These are phyloP conservation scores for Sanguinoderma infundibulare DNA, from an alignment of 1,284 basidiomycete species.

Conservation along the genomic window DNA sequence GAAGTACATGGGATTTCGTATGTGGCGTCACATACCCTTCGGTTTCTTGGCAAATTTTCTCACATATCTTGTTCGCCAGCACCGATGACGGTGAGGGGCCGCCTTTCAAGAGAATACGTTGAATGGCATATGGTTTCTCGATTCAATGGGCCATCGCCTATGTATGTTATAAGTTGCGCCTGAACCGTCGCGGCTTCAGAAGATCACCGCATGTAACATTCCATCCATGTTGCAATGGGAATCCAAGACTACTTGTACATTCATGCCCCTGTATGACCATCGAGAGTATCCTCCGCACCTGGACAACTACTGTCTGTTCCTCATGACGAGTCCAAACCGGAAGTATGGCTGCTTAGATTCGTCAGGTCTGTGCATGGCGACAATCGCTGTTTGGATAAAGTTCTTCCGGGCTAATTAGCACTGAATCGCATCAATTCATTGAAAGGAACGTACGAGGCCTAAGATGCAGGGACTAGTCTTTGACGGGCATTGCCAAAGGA, in stretches of 20 bases:
- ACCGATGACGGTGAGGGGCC: neutral
- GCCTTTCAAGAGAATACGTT: too few relatives aligned
- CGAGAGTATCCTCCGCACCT: too few relatives aligned
- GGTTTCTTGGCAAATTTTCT: neutral
- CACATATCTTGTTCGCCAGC: neutral
- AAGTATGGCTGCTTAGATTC: neutral
- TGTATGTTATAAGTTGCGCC: too few relatives aligned
- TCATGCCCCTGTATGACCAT: neutral
- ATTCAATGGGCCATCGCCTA: too few relatives aligned
- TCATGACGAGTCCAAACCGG: neutral
- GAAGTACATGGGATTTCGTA: neutral
- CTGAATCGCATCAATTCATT: neutral
- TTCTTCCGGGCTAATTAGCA: neutral
- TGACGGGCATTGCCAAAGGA: neutral
- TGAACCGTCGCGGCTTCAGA: too few relatives aligned
- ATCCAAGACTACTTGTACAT: too few relatives aligned
- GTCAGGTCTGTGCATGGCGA: neutral
- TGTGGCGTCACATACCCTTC: neutral
- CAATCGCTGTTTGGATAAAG: neutral
- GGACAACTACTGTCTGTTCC: too few relatives aligned
- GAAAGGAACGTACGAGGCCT: neutral
- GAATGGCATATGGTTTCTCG: too few relatives aligned
- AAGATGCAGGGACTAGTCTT: neutral
- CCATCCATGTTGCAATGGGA: too few relatives aligned
- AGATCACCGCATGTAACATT: too few relatives aligned